Percentiles rank a stretch among this genome's conserved stretches.
phyloP scores from a whole-genome alignment of 163 green algal genomes.

The Picocystis sp. region DNA sequence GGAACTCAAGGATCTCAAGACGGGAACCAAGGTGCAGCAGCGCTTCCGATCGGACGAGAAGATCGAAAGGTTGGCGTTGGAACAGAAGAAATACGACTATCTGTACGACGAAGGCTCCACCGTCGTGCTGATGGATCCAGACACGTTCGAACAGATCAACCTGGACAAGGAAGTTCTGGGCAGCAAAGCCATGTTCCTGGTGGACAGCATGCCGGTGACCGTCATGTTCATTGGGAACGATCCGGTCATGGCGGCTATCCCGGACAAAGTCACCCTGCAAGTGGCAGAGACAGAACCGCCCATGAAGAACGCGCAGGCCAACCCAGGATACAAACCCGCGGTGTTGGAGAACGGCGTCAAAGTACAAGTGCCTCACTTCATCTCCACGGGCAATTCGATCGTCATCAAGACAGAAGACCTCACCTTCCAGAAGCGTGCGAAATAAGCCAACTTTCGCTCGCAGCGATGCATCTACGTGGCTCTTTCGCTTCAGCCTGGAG shows the following conservation, averaged over 20 bases:
- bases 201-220: conserved; percentile 4
- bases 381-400: conserved; percentile 18
- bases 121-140: conserved; percentile 27
- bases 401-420: conserved; percentile 22
- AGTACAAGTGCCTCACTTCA: conserved; percentile 17
- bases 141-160: conserved; percentile 28
- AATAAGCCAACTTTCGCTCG: too few relatives aligned
- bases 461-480: too few relatives aligned
- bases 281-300: conserved; percentile 19
- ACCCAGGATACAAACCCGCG: conserved; percentile 26
- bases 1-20: conserved; percentile 25
- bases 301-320: conserved; percentile 22
- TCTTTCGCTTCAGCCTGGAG: too few relatives aligned
- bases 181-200: conserved; percentile 9
- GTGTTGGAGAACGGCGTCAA: conserved; percentile 16
- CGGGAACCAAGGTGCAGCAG: conserved; percentile 18
- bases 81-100: conserved; percentile 19
- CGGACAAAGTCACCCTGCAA: conserved; percentile 11
- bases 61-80: conserved; percentile 24
- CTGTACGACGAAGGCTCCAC: conserved; percentile 23
- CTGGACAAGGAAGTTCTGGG: conserved; percentile 22
- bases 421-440: too few relatives aligned
- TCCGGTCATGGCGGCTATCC: not conserved
- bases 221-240: conserved; percentile 2
- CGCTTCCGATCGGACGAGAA: conserved; percentile 22